Evolutionary conservation across 2,329 filamentous ascomycete genomes (phyloP), one percentile per base, ranked within the genome.

Genomic region (Diatrype stigma): DNA sequence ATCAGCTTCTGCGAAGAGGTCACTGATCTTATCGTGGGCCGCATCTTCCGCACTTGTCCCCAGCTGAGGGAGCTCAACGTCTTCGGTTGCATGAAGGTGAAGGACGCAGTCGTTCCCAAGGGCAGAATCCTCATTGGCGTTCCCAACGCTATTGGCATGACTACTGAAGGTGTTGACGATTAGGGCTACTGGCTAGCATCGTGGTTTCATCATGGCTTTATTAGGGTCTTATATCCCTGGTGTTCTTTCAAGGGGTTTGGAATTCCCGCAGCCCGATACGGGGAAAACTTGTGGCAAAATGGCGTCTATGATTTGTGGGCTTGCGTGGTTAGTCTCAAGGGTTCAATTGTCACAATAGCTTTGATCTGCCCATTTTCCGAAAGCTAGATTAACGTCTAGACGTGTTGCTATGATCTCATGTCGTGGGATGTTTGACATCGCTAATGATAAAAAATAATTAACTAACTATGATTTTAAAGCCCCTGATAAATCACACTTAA

Each of bases 1-100:
- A 74, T 94, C 42, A 89, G 86, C 48, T 95, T 96, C 67, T 87
- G 84, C 58, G 82, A 84, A 50, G 73, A 81, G 28, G 80, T 89
- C 5, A 84, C 83, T 17, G 86, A 88, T 57, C 78, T 81, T 48
- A 71, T 88, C 1, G 72, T 89, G 3, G 81, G 81, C 0, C 75
- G 72, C 51, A 80, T 89, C 51, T 89, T 89, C 69, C 74, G 79
- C 19, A 72, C 74, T 46, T 89, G 86, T 55, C 85, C 85, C 0
- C 79, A 73, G 32, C 66, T 86, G 51, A 75, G 74, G 56, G 77
- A 80, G 60, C 66, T 86, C 45, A 82, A 82, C 45, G 80, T 85
- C 0, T 86, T 85, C 69, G 83, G 83, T 12, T 84, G 82, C 66
- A 84, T 86, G 77, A 81, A 79, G 60, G 68, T 74, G 21, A 69